Conservation (phyloP, 768 basidiomycete species). For the Candolleomyces eurysporus region DNA sequence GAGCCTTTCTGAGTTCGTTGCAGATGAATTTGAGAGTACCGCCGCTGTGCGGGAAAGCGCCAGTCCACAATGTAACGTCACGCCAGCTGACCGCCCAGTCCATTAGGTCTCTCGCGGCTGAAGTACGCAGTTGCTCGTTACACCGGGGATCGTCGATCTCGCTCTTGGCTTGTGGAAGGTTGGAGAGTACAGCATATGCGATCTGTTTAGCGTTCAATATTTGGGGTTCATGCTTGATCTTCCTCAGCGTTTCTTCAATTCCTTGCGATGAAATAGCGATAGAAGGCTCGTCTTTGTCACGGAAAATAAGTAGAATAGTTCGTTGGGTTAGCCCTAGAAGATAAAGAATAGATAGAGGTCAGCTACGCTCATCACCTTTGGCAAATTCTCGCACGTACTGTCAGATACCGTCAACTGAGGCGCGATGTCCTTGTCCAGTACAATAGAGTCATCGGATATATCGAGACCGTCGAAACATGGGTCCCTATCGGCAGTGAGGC, state of each 20-base stretch:
- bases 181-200: conserved; percentile 16
- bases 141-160: no score
- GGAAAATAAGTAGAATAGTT: conserved; percentile 32
- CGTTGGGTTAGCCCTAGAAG: conserved; percentile 4
- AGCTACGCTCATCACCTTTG: conserved; percentile 12
- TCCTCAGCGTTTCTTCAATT: conserved; percentile 17
- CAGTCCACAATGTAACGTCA: not conserved
- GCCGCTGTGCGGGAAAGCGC: not conserved
- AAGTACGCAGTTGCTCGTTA: no score
- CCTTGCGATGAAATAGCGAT: conserved; percentile 18
- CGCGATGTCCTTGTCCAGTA: no score
- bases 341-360: not conserved
- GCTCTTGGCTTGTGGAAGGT: not conserved
- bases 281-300: conserved; percentile 15
- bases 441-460: no score
- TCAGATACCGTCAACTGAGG: no score
- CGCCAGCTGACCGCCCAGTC: not conserved
- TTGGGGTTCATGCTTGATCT: conserved; percentile 12
- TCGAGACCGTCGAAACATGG: no score
- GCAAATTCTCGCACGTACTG: no score
- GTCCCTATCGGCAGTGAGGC: no score
- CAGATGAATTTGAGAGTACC: not conserved
- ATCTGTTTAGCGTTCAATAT: conserved; percentile 14
- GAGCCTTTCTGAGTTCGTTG: not conserved
- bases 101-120: not conserved